Evolutionary conservation across 331 rosid genomes (phyloP).

Genomic region (Quercus tomentella): DNA sequence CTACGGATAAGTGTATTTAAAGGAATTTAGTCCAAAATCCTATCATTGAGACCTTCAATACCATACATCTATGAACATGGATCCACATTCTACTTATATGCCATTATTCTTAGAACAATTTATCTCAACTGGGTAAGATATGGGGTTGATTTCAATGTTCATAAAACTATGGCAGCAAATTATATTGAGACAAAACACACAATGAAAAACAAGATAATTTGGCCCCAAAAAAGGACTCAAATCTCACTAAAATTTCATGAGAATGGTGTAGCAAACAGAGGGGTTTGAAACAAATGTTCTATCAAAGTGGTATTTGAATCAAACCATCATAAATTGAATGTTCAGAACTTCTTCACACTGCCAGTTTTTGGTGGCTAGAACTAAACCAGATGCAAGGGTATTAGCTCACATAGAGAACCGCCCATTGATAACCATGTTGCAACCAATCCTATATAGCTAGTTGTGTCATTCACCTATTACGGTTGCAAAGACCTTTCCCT

Average conservation of each 20-base stretch:
- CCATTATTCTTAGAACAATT: background rate
- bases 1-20: constrained; percentile 17
- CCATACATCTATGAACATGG: background rate
- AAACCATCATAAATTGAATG: too few species aligned
- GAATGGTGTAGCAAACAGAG: background rate
- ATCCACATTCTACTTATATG: background rate
- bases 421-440: background rate
- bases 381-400: background rate
- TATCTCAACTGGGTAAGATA: background rate
- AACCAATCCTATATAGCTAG: background rate
- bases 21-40: constrained; percentile 27
- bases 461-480: background rate
- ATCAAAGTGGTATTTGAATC: too few species aligned
- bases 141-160: background rate
- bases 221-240: background rate
- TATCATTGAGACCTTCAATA: background rate
- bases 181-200: background rate
- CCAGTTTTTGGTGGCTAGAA: too few species aligned
- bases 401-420: background rate
- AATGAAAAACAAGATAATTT: background rate
- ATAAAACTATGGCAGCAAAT: background rate
- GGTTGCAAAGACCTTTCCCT: background rate
- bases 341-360: too few species aligned
- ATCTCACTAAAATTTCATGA: background rate
- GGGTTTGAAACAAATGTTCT: background rate